Conservation (phyloP, 257 asterid species). For the Marsdenia floribunda region DNA sequence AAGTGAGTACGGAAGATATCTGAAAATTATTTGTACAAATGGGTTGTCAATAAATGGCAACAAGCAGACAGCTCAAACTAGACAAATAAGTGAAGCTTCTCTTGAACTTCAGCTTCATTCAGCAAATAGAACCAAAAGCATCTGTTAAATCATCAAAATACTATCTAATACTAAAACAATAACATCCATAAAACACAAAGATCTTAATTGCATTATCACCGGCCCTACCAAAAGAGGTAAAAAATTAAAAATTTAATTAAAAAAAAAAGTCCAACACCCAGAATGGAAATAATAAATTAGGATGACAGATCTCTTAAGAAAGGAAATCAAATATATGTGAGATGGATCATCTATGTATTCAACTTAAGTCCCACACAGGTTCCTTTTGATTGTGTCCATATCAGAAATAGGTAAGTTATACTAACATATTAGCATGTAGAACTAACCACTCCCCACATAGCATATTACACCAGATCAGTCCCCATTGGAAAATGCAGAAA, state of each 20-base stretch:
- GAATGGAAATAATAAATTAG: background rate
- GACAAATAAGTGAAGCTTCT: constrained; percentile 1
- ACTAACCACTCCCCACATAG: background rate
- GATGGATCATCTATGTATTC: background rate
- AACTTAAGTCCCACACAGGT: background rate
- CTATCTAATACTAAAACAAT: background rate
- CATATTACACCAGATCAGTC: background rate
- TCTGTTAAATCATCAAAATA: background rate
- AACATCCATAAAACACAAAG: background rate
- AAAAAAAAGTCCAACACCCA: background rate
- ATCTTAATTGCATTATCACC: background rate
- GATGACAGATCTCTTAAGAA: background rate
- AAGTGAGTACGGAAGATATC: background rate
- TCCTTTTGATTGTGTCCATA: background rate
- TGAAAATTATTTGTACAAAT: background rate
- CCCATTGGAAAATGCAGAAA: background rate
- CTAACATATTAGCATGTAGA: background rate
- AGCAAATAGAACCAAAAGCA: background rate
- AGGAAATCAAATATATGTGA: background rate
- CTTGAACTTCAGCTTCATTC: background rate
- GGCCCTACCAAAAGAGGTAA: too few species aligned
- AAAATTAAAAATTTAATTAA: background rate
- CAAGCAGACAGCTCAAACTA: background rate
- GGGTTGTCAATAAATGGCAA: background rate
- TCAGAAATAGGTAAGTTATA: background rate